Evolutionary conservation across 495 filamentous ascomycete species (phyloP), one percentile per base, ranked within the genome.

Genomic region (Clohesyomyces aquaticus): DNA sequence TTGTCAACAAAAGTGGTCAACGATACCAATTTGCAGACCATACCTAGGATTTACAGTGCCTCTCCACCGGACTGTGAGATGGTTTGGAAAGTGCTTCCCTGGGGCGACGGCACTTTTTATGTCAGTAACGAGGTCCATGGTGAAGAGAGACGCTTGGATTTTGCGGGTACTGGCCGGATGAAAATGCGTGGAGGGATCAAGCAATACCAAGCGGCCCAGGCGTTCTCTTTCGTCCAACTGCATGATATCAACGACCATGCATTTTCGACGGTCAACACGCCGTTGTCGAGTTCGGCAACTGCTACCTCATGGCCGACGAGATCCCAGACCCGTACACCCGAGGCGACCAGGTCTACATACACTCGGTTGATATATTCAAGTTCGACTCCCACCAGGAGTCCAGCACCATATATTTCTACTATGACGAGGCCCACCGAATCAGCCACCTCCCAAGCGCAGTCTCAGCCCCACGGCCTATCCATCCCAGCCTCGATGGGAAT

Each of bases 201-300:
- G 3, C 41, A 41, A 25, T 23, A 35, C 19, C 55, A 58, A 23
- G 38, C 55, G 25, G 55, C 38, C 9, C 38, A 58, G 29, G 45
- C 43, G 6, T 57, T 57, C 45, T 41, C 42, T 21, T 58, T 64
- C 22, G 18, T 29, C 9, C 4, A 32, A 16, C 14, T 57, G 42
- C 38, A 52, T 23, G 6, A 56, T 43, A 58, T 64, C 45, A 58
- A 64, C 27, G 29, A 63, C 23, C 3, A 23, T 14, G 60, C 52
- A 28, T 64, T 64, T 23, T 64, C 61, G 18, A 42, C 61, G 1
- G 42, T 64, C 21, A 12, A 56, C 11, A 32, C 57, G 23, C 43
- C 25, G 11, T 18, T 35, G 19, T 46, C 49, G 19, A 52, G 48
- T 54, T 28, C 41, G 10, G 28, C 27, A 25, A 46, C 21, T 12